Percentiles rank a stretch among this genome's conserved stretches.
Conservation (phyloP, 805 yeast genomes). For the Candida peoriensis region DNA sequence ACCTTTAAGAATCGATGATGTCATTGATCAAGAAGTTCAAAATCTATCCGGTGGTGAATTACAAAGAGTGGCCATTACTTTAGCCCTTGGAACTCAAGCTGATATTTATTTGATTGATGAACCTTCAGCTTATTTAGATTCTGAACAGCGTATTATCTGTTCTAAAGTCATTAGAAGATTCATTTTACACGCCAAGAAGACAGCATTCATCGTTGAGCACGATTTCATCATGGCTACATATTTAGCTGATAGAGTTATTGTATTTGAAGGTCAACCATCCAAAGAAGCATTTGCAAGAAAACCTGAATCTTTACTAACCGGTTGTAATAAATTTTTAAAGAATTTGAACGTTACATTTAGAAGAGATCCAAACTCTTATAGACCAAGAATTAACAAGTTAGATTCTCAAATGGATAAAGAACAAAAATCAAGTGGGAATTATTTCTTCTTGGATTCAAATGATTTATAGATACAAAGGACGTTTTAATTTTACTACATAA, state of each 20-base stretch:
- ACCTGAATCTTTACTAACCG: conserved; percentile 92
- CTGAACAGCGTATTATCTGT: conserved; percentile 99
- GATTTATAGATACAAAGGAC: conserved; percentile 37
- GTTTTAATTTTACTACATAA: background rate
- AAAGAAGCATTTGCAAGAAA: conserved; percentile 76
- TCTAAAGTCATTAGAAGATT: conserved; percentile 97
- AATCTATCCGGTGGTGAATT: conserved; percentile 98
- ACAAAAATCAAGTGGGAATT: conserved; percentile 89
- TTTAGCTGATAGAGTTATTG: conserved; percentile 97
- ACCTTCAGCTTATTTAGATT: conserved; percentile 98
- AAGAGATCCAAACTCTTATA: conserved; percentile 96
- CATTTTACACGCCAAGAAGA: conserved; percentile 92
- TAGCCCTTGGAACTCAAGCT: conserved; percentile 90
- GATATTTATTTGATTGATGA: conserved; percentile 97
- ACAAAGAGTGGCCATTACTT: conserved; percentile 97
- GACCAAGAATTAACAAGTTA: conserved; percentile 97
- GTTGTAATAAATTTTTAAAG: conserved; percentile 95
- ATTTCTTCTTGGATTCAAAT: conserved; percentile 84
- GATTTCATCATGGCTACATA: conserved; percentile 99
- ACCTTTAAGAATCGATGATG: conserved; percentile 89
- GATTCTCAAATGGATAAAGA: conserved; percentile 99
- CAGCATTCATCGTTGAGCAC: conserved; percentile 99
- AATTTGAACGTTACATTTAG: conserved; percentile 96
- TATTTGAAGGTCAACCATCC: conserved; percentile 94
- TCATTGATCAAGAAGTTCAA: conserved; percentile 97